Conservation (phyloP, 495 filamentous ascomycete genomes). For the Lasiosphaeria ovina region DNA sequence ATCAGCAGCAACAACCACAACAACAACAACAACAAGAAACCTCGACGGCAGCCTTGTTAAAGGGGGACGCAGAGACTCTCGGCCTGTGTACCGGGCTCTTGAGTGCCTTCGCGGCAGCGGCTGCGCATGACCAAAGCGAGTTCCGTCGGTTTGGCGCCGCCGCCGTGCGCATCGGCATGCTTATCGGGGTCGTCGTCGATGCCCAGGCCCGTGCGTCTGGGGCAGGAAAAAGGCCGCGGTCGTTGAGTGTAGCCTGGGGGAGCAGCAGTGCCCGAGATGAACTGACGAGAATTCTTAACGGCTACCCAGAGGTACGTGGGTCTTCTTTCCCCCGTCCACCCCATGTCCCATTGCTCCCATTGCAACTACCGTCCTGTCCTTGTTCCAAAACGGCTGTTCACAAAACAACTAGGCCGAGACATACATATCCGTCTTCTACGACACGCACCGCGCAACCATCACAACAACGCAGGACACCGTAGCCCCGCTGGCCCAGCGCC, state of each 20-base stretch:
- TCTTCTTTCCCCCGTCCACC: not conserved
- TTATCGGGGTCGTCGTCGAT: not conserved
- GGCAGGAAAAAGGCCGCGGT: not conserved
- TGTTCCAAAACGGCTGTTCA: no score
- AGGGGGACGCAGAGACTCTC: not conserved
- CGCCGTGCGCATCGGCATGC: conserved; percentile 3
- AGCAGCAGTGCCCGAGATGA: not conserved
- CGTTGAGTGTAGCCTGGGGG: not conserved
- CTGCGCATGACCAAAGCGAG: conserved; percentile 13
- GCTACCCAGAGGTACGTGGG: not conserved
- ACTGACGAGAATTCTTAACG: not conserved
- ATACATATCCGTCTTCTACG: conserved; percentile 46
- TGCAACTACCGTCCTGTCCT: no score
- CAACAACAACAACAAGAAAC: not conserved
- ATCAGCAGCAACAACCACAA: not conserved
- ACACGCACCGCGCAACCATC: conserved; percentile 39
- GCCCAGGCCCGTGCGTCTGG: not conserved
- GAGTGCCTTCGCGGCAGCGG: conserved; percentile 31
- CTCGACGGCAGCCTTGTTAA: no score
- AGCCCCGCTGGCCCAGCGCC: conserved; percentile 26
- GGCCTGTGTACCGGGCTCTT: conserved; percentile 44
- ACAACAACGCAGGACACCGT: conserved; percentile 28
- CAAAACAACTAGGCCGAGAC: conserved; percentile 22
- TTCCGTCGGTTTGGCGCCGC: not conserved
- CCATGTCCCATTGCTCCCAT: conserved; percentile 19